Evolutionary conservation across 2,329 filamentous ascomycete genomes (phyloP), one percentile per base, ranked within the genome.

Genomic region (Exophiala sp.): DNA sequence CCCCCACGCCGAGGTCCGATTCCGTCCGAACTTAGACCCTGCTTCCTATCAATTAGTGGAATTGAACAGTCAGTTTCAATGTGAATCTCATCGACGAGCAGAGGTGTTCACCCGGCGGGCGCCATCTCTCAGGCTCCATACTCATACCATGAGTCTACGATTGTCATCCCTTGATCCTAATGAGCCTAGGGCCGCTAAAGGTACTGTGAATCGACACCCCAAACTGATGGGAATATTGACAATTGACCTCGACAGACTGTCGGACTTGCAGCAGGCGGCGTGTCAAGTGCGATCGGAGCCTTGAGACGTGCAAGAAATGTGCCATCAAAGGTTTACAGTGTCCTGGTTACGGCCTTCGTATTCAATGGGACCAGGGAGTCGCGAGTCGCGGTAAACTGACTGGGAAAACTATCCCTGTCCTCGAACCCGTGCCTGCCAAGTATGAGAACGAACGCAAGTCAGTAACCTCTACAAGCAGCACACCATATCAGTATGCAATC

Each of bases 241-340:
- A 14, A 5, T 29, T 5, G 14, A 11, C 8, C 18, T 18, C 18
- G 35, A 40, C 48, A 68, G 65, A 68, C 46, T 72, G 70, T 49
- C 69, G 69, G 36, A 66, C 64, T 4, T 72, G 69, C 60, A 65
- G 65, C 24, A 57, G 65, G 34, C 58, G 70, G n/a, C 67, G 70
- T 47, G 69, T 72, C 21, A 68, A 63, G 44, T 72, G 69, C 48
- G 69, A 72, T 52, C 62, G 68, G 29, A 66, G 61, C 36, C 50
- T 70, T 10, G 68, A 69, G 8, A 58, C 65, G 29, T 72, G 69
- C 57, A 61, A 57, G n/a, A 72, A 71, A 57, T 72, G 70, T 51
- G 62, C 56, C 16, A 66, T 68, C 42, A 68, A 68, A 40, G 64
- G 62, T 4, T 58, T 71, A 1, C 38, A 54, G 18, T 72, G 70